These are phyloP conservation scores for Gossypium rotundifolium DNA, from an alignment of 345 rosid genomes.

Conservation along the genomic window DNA sequence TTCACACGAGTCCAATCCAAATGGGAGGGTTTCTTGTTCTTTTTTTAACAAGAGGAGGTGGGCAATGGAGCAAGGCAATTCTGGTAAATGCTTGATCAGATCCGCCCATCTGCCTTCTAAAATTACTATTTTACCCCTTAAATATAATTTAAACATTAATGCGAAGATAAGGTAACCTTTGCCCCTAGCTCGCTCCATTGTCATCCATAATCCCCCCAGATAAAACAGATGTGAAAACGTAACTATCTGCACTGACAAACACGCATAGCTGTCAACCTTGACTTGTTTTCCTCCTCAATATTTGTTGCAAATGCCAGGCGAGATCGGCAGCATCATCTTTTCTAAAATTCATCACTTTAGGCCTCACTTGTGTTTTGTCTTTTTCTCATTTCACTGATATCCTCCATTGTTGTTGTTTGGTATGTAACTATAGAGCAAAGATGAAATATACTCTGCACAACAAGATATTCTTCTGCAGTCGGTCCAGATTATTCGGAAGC, in stretches of 20 bases:
- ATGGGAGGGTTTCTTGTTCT: too few relatives aligned
- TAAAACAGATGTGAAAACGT: not conserved
- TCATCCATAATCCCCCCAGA: not conserved
- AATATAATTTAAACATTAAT: too few relatives aligned
- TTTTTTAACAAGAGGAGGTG: too few relatives aligned
- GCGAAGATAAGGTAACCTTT: not conserved
- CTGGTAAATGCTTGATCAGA: too few relatives aligned
- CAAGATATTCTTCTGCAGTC: conserved; percentile 71
- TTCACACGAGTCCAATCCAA: too few relatives aligned
- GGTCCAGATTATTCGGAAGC: conserved; percentile 57
- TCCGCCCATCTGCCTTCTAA: too few relatives aligned
- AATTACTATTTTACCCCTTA: too few relatives aligned
- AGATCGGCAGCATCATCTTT: not conserved
- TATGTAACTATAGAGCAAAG: conserved; percentile 52
- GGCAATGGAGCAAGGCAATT: too few relatives aligned
- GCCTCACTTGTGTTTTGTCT: not conserved
- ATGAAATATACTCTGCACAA: conserved; percentile 56
- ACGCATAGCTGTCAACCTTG: not conserved
- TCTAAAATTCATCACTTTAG: not conserved
- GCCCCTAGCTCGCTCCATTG: not conserved
- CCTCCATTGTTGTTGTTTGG: not conserved
- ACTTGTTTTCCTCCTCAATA: not conserved
- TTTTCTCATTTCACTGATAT: not conserved
- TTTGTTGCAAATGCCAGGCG: not conserved
- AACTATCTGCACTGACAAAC: too few relatives aligned